Conservation (phyloP, 495 filamentous ascomycete genomes). For the Peziza echinospora region DNA sequence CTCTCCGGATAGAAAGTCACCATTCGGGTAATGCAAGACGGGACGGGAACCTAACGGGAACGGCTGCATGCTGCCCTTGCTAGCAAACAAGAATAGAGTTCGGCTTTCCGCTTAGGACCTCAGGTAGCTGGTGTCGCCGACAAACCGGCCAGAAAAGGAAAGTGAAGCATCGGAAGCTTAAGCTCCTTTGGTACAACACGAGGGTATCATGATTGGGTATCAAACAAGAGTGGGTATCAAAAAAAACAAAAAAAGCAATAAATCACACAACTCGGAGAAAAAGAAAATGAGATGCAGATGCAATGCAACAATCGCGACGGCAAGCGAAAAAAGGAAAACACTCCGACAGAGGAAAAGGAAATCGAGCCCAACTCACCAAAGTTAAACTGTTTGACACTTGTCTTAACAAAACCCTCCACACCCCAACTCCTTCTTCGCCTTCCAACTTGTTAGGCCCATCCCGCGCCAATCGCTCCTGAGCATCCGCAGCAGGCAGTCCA, state of each 20-base stretch:
- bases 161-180: too few species aligned
- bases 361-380: constrained; percentile 14
- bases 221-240: background rate
- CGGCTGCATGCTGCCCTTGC: too few species aligned
- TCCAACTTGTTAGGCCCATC: constrained; percentile 33
- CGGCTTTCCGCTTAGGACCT: too few species aligned
- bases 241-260: constrained; percentile 1
- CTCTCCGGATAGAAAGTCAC: too few species aligned
- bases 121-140: too few species aligned
- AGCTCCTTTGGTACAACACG: too few species aligned
- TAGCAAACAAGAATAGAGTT: too few species aligned
- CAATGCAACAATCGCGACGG: background rate
- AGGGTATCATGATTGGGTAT: background rate
- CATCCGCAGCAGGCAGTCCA: constrained; percentile 13
- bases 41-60: too few species aligned
- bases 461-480: constrained; percentile 19
- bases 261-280: background rate
- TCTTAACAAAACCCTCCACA: constrained; percentile 33
- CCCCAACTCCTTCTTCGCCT: constrained; percentile 28
- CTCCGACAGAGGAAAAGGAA: background rate
- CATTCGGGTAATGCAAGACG: too few species aligned
- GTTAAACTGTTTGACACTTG: constrained; percentile 32
- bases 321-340: background rate
- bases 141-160: too few species aligned
- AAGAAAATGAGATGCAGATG: background rate